Evolutionary conservation across 352 stramenopile species (phyloP).

Genomic region (Phytophthora rubi): DNA sequence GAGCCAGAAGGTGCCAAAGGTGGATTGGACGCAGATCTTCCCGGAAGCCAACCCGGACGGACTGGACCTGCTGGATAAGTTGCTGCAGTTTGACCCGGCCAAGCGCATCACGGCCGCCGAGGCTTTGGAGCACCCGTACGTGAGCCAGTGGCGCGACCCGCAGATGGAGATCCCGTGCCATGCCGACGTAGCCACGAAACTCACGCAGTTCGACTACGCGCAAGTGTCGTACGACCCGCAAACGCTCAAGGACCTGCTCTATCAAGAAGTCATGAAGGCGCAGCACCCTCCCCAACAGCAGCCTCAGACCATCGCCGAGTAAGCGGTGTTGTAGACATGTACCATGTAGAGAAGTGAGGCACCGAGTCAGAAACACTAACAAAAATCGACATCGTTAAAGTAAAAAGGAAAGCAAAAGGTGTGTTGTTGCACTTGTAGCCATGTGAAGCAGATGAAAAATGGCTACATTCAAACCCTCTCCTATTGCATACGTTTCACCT

Average conservation of each 20-base stretch:
- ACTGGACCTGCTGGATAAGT: constrained; percentile 84
- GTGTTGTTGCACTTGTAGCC: background rate
- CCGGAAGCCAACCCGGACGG: constrained; percentile 86
- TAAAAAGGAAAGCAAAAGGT: background rate
- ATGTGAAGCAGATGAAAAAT: background rate
- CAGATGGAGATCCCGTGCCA: constrained; percentile 65
- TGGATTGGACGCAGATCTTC: constrained; percentile 82
- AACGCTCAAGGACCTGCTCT: constrained; percentile 80
- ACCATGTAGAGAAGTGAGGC: constrained; percentile 33
- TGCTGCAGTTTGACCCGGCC: constrained; percentile 89
- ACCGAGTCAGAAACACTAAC: constrained; percentile 1
- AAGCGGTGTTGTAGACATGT: constrained; percentile 16
- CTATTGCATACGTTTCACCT: background rate
- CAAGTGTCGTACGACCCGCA: constrained; percentile 75
- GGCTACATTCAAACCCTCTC: background rate
- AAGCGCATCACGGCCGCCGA: constrained; percentile 87
- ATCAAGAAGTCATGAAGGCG: constrained; percentile 84
- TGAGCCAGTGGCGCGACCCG: constrained; percentile 83
- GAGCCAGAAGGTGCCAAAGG: constrained; percentile 70
- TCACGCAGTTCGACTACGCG: constrained; percentile 80
- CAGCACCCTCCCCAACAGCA: constrained; percentile 32
- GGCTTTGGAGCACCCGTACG: constrained; percentile 90
- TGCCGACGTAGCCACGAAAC: constrained; percentile 53
- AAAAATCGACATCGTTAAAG: constrained; percentile 19
- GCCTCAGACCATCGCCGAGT: constrained; percentile 32